Evolutionary conservation across 1,284 basidiomycete species (phyloP), one percentile per base, ranked within the genome.

Genomic region (Malassezia psittaci): DNA sequence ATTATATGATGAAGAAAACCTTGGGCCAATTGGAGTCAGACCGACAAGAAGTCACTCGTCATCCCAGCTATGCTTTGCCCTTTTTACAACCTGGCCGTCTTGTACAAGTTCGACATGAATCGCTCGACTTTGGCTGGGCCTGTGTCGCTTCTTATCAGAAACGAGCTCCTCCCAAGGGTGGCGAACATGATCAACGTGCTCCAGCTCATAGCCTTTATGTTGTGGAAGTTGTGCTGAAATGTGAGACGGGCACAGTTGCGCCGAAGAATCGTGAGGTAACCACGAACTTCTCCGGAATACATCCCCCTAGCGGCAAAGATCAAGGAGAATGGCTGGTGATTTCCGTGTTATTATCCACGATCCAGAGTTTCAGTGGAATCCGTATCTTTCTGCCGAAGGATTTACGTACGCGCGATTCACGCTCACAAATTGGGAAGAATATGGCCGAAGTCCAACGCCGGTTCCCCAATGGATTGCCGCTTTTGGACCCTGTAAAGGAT

Each of bases 101-200:
- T 18, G 86, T 96, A 43, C 86, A 86, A 68, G 82, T 99, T 65
- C 86, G 86, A 68, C 82, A 94, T 70, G 83, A 85, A 54, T 85
- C 86, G 51, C 78, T 86, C 24, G 88, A 98, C 77, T 98, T 94
- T 76, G 93, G 91, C 6, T 98, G 94, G 94, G 90, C 90, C 46
- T 83, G 88, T 34, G 83, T 96, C 40, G 82, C 96, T 65, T 90
- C 88, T 68, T 96, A 86, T 74, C 85, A 89, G 74, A 96, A 94
- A 77, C 83, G 88, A 2, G 82, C 46, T 79, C 85, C 48, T 46
- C 48, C 65, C 63, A 45, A 45, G 18, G 43, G 67, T 24, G 46
- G 57, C 38, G 53, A 59, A 10, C 48, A 58, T 21, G 57, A 62
- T 12, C 45, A 56, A 53, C 75, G 81, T 18, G 87, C 90, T 43